Evolutionary conservation across 108 stramenopile genomes (phyloP), one percentile per base, ranked within the genome.

Genomic region (Nitzschia palea): DNA sequence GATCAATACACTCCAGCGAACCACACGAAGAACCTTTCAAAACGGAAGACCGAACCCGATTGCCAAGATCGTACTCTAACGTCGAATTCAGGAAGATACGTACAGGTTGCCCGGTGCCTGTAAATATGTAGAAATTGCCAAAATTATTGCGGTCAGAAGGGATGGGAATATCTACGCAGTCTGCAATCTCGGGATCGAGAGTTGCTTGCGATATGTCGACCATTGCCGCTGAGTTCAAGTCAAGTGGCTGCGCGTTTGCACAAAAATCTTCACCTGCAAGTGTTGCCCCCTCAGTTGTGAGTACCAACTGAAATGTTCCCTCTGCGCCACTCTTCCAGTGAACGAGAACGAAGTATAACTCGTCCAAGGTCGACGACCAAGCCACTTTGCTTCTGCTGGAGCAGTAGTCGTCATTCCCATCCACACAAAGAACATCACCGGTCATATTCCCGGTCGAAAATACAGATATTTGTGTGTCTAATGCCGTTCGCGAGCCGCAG

Each of bases 331-430:
- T 14, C 12, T 9, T 42, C 8, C 51, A 9, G n/a, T 52, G 51
- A 52, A 52, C 23, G n/a, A 17, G 18, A 17, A 52, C 23, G n/a
- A 17, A 52, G 23, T 52, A 52, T 9, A 52, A 25, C n/a, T 52
- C 23, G n/a, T 52, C 51, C 9, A 17, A 9, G 9, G 8, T n/a
- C 8, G 51, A 52, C n/a, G 51, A 8, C 22, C n/a, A 52, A 25
- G n/a, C 18, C 8, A 52, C 51, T 25, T 52, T 9, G 51, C 51
- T 52, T 25, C 18, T 9, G 9, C 18, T 25, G 9, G 9, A 9
- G 51, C 51, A 52, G n/a, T 23, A 52, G 22, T 52, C 22, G n/a
- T 52, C n/a, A n/a, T 52, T 52, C 14, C 40, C 40, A 42, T 42
- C 14, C 40, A 42, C 40, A 42, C 40, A 42, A 9, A 12, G 12